Conservation (phyloP, 2,329 filamentous ascomycete species). For the Penicillium sp. region DNA sequence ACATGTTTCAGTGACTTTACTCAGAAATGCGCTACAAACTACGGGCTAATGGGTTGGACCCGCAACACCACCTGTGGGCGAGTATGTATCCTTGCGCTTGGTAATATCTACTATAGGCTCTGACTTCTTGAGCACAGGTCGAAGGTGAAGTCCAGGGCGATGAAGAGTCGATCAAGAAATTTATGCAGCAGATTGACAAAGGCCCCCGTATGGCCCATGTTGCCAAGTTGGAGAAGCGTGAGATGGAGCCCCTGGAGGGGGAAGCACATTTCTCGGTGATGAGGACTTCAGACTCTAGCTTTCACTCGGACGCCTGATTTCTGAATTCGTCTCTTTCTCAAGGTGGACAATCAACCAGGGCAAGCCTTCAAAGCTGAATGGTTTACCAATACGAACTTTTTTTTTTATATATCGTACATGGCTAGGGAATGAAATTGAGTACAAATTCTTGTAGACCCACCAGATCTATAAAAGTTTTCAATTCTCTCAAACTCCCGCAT, state of each 20-base stretch:
- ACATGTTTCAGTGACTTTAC: constrained; percentile 40
- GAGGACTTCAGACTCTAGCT: constrained; percentile 31
- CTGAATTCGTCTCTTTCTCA: background rate
- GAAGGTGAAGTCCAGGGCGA: constrained; percentile 85
- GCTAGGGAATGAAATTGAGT: too few relatives aligned
- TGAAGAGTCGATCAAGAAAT: constrained; percentile 62
- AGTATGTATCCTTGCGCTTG: constrained; percentile 29
- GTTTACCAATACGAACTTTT: background rate
- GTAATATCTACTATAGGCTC: background rate
- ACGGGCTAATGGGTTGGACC: constrained; percentile 51
- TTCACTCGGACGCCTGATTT: constrained; percentile 9
- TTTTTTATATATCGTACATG: background rate
- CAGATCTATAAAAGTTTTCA: background rate
- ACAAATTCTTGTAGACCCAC: background rate
- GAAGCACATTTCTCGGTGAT: constrained; percentile 66
- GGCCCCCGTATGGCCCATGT: constrained; percentile 75
- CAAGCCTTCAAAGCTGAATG: background rate
- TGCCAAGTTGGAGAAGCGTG: constrained; percentile 68
- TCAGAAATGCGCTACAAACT: constrained; percentile 42
- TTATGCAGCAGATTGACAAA: constrained; percentile 72
- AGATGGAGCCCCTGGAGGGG: constrained; percentile 63
- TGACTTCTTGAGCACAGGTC: constrained; percentile 57
- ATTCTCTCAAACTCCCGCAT: constrained; percentile 1
- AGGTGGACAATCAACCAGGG: too few relatives aligned
- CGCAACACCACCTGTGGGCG: constrained; percentile 49